These are phyloP conservation scores for Garcia nutans DNA, from an alignment of 345 rosid species.

Conservation along the genomic window DNA sequence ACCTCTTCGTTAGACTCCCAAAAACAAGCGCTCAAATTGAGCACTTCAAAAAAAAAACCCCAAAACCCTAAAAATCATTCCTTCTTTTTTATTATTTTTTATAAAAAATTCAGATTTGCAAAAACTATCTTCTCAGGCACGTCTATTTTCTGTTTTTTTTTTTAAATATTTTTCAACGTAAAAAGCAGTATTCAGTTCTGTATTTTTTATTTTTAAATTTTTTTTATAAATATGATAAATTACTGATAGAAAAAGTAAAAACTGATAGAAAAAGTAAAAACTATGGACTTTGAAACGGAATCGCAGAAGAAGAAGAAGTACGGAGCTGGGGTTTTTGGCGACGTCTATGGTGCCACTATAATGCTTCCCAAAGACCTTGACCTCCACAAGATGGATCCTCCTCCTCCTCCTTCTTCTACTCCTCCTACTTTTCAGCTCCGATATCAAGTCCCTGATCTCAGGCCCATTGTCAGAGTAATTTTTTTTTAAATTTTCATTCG, in stretches of 20 bases:
- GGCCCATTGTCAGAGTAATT: slow-evolving; percentile 44
- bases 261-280: not conserved
- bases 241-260: not conserved
- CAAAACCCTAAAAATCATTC: slow-evolving; percentile 8
- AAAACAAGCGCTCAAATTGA: slow-evolving; percentile 5
- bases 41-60: slow-evolving; percentile 12
- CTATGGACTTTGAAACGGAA: slow-evolving; percentile 47
- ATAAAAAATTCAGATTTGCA: too few species aligned
- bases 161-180: not conserved
- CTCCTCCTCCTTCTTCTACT: slow-evolving; percentile 13
- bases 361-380: slow-evolving; percentile 65
- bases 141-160: slow-evolving; percentile 7
- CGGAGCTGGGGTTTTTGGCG: slow-evolving; percentile 46
- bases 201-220: not conserved
- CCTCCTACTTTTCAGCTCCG: slow-evolving; percentile 41
- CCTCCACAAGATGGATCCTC: slow-evolving; percentile 41
- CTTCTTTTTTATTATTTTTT: too few species aligned
- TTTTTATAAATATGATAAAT: not conserved
- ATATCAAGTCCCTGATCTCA: slow-evolving; percentile 61
- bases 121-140: slow-evolving; percentile 26
- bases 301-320: slow-evolving; percentile 50
- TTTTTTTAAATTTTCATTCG: too few species aligned
- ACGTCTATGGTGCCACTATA: slow-evolving; percentile 37
- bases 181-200: not conserved
- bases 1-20: not conserved